Base-by-base conservation (phyloP, 2,329 filamentous ascomycete species). In the Capronia epimyces region DNA sequence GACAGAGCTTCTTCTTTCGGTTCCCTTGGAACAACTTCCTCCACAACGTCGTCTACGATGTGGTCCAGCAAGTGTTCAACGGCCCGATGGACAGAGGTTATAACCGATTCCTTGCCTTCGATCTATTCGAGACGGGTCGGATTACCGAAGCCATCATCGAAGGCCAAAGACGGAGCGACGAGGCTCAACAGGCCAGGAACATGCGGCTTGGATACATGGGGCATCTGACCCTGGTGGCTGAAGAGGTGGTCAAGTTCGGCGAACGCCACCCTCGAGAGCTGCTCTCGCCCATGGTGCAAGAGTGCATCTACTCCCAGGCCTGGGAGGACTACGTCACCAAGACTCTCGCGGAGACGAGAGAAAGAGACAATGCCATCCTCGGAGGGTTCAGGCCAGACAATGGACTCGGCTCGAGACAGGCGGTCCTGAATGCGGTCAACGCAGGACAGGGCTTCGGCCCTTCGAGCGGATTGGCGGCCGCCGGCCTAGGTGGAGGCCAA, bases 11-110 rank as follows among this genome's bases (percentile, higher is more conserved):
- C 74, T 98, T 98, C 72, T 98, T 98, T 75, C 83, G 86, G 53
- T 98, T 97, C 64, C 91, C 93, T 1, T 98, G 93, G 93, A 98
- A 98, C 70, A 98, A 98, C 68, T 98, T 98, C 66, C 78, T 98
- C 39, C 93, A 98, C 71, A 98, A 98, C 65, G 93, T 98, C 37
- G 93, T 98, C 42, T 98, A 98, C 66, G 93, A 98, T 67, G 90
- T 98, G 64, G 88, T 98, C 37, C 93, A 98, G 68, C 93, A 98
- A 73, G 93, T 98, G 1, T 97, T 98, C 69, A 98, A 98, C 66
- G 93, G 93, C 7, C 89, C 89, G 0, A 95, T 98, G 87, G 91
- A 97, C 62, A 86, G 89, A 53, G 90, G 93, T 22, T 96, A 86
- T 71, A 98, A 98, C 69, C 84, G 88, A 9, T 84, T 82, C 42